Evolutionary conservation across 2,329 filamentous ascomycete species (phyloP), one percentile per base, ranked within the genome.

Genomic region (Sarocladium kiliense): DNA sequence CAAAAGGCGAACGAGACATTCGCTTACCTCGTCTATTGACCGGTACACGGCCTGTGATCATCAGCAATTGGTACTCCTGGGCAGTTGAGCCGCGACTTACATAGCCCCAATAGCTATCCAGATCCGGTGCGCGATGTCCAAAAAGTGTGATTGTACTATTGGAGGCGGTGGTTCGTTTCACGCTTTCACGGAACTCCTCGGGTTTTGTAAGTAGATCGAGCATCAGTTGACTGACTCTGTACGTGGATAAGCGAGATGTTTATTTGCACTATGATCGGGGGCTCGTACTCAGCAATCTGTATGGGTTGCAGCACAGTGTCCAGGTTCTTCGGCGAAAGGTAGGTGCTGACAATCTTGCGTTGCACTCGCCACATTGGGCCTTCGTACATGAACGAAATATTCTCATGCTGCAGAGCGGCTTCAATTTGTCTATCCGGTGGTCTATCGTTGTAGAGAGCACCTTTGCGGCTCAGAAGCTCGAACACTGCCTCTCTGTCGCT

Each of bases 401-500:
- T 51, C 30, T 51, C 47, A n/a, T 51, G 5, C 3, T 18, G 18
- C 27, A 51, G 26, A 9, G 47, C 47, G 6, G 19, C 27, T 2
- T 51, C 27, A 3, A 51, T 21, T 18, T 51, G 47, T 18, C 23
- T 34, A 18, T 51, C 27, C 18, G 26, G 10, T 19, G 77, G 75
- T 4, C 76, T 64, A 32, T 72, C 65, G 54, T 69, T 76, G 60
- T 75, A 78, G 9, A 72, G 70, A 26, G 63, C 64, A 30, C 69
- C 72, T 47, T 70, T 74, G 61, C 74, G 76, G 60, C 78, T 76
- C 12, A 79, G 54, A 2, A 76, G 66, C 49, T 74, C 66, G 56
- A 75, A 73, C 34, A 76, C 64, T 2, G 74, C 60, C 1, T 63
- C 59, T 3, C 69, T 69, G 37, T 71, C 67, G 1, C 68, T 74